A percentile compares a stretch with the other conserved stretches of the same genome.
These are phyloP conservation scores for Globisporangium uncinulatum DNA, from an alignment of 352 stramenopile genomes.

Conservation along the genomic window DNA sequence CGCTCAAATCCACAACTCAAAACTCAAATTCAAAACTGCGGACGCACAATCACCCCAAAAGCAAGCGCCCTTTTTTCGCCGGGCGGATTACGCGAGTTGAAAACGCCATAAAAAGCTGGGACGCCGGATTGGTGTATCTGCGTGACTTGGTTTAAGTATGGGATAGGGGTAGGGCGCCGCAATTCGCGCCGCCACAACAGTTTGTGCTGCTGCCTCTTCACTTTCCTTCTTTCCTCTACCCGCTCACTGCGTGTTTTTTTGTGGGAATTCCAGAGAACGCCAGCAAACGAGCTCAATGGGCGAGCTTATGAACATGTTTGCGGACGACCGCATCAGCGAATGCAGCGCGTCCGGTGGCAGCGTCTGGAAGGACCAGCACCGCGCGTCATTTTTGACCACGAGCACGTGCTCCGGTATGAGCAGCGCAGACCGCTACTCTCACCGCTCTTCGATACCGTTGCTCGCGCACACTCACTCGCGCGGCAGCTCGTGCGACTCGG, in stretches of 20 bases:
- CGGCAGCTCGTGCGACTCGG: constrained; percentile 12
- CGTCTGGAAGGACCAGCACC: constrained; percentile 19
- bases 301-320: constrained; percentile 5
- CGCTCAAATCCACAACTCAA: too few relatives aligned
- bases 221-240: constrained; percentile 2
- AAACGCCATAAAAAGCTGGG: not conserved
- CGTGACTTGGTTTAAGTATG: not conserved
- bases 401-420: constrained; percentile 40
- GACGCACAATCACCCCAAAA: too few relatives aligned
- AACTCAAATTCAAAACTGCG: too few relatives aligned
- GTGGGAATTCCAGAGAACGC: too few relatives aligned
- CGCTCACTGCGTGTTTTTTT: not conserved
- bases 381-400: constrained; percentile 39
- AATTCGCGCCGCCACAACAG: constrained; percentile 3
- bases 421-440: constrained; percentile 5
- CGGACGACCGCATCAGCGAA: constrained; percentile 1
- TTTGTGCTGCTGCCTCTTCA: not conserved
- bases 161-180: not conserved
- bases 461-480: constrained; percentile 6
- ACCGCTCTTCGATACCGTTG: not conserved
- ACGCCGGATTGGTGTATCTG: constrained; percentile 2
- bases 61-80: not conserved
- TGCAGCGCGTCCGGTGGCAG: not conserved
- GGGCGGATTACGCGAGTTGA: not conserved
- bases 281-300: constrained; percentile 3